A percentile compares a stretch with the other conserved stretches of the same genome.
phyloP scores from a whole-genome alignment of 768 basidiomycete species.

The Rhodosporidiobolus odoratus region DNA sequence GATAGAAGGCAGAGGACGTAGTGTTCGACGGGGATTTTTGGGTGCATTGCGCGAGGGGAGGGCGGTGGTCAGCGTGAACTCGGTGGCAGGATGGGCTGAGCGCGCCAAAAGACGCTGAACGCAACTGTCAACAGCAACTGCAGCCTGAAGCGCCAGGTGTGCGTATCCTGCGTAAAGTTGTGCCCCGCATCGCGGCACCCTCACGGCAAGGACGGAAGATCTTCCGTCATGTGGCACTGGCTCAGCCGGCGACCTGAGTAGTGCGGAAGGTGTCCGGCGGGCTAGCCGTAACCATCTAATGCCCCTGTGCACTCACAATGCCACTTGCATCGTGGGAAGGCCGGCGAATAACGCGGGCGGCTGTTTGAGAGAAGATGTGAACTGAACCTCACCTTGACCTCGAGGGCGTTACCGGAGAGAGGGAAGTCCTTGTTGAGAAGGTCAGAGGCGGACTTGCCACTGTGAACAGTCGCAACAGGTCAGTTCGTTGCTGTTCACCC shows the following conservation, averaged over 20 bases:
- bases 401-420: constrained; percentile 55
- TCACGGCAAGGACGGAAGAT: too few relatives aligned
- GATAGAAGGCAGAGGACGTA: constrained; percentile 47
- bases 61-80: too few relatives aligned
- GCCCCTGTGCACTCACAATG: not conserved
- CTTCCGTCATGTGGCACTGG: not conserved
- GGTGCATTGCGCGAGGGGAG: too few relatives aligned
- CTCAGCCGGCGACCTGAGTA: too few relatives aligned
- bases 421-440: constrained; percentile 87
- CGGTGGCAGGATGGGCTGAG: too few relatives aligned
- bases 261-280: too few relatives aligned
- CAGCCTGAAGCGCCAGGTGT: too few relatives aligned
- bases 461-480: not conserved
- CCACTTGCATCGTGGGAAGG: not conserved
- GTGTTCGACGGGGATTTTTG: too few relatives aligned
- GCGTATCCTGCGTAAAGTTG: too few relatives aligned
- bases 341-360: not conserved
- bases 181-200: too few relatives aligned
- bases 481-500: not conserved
- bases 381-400: constrained; percentile 46
- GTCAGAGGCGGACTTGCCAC: constrained; percentile 93
- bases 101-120: too few relatives aligned
- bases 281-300: not conserved
- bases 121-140: too few relatives aligned
- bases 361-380: not conserved